phyloP scores from a whole-genome alignment of 2,329 filamentous ascomycete species.

The Xylariaceae sp. region DNA sequence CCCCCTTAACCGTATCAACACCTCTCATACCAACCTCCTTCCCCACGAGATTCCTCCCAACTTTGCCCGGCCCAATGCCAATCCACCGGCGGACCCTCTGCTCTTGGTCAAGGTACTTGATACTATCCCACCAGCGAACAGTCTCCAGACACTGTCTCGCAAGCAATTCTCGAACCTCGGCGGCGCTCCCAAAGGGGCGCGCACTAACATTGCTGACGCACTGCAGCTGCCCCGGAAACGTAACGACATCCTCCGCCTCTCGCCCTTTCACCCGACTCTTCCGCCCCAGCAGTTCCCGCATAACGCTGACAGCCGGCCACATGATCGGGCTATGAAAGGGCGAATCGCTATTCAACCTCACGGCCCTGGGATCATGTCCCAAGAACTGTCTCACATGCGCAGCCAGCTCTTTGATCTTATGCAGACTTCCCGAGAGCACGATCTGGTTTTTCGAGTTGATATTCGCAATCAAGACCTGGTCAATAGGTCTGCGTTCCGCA shows the following conservation, averaged over 20 bases:
- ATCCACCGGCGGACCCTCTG: constrained; percentile 80
- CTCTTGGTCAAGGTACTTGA: constrained; percentile 82
- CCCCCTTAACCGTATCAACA: constrained; percentile 75
- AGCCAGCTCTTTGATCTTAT: constrained; percentile 74
- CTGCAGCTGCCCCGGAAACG: constrained; percentile 69
- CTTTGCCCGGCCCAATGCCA: constrained; percentile 89
- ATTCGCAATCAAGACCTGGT: constrained; percentile 88
- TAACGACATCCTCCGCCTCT: constrained; percentile 61
- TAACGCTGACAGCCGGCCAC: constrained; percentile 73
- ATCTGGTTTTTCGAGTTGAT: constrained; percentile 97
- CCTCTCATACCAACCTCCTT: constrained; percentile 89
- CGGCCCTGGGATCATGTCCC: constrained; percentile 85
- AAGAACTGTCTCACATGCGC: constrained; percentile 84
- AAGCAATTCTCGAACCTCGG: constrained; percentile 73
- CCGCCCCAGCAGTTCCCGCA: constrained; percentile 63
- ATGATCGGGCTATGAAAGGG: constrained; percentile 93
- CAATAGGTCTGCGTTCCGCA: constrained; percentile 66
- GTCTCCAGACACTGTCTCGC: constrained; percentile 85
- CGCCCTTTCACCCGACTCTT: constrained; percentile 51
- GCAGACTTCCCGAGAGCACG: constrained; percentile 83
- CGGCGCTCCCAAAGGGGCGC: constrained; percentile 67
- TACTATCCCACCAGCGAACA: constrained; percentile 90
- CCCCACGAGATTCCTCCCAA: constrained; percentile 86
- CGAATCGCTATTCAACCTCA: constrained; percentile 79
- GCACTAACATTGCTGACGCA: constrained; percentile 87